Percentiles rank a stretch among this genome's conserved stretches.
Conservation (phyloP, 306 rosid species). For the Cucumis cinereus region DNA sequence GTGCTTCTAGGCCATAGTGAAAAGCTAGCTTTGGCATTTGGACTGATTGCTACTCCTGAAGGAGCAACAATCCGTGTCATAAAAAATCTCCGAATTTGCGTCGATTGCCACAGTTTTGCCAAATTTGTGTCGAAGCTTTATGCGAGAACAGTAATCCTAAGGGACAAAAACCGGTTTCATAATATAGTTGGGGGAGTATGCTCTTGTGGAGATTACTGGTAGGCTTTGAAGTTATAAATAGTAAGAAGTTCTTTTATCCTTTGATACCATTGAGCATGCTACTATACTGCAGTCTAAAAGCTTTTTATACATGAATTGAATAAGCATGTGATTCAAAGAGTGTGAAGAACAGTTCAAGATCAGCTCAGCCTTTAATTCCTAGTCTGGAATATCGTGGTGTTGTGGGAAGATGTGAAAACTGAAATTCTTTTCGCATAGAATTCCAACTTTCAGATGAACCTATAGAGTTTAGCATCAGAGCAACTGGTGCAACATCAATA, state of each 20-base stretch:
- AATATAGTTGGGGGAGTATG: slow-evolving; percentile 61
- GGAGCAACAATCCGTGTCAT: slow-evolving; percentile 45
- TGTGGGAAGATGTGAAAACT: neutral
- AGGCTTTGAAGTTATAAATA: slow-evolving; percentile 8
- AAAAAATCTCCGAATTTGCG: slow-evolving; percentile 79
- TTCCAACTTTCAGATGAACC: neutral
- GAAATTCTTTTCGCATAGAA: neutral
- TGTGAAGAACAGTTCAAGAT: neutral
- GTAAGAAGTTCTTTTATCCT: neutral
- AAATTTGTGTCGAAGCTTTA: slow-evolving; percentile 44
- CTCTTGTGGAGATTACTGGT: slow-evolving; percentile 85
- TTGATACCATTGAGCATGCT: neutral
- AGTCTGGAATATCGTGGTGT: neutral
- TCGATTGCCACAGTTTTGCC: slow-evolving; percentile 87
- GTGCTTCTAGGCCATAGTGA: slow-evolving; percentile 72
- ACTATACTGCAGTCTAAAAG: neutral
- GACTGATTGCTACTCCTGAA: slow-evolving; percentile 49
- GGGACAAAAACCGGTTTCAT: slow-evolving; percentile 75
- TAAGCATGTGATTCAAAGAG: neutral
- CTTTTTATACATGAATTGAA: neutral
- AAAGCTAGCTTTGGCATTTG: slow-evolving; percentile 68
- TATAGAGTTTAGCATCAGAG: neutral
- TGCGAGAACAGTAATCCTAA: slow-evolving; percentile 51
- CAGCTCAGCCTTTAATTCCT: neutral
- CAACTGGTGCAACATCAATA: neutral